Percentiles rank a stretch among this genome's conserved stretches.
Conservation (phyloP, 306 rosid species). For the Quercus rubra region DNA sequence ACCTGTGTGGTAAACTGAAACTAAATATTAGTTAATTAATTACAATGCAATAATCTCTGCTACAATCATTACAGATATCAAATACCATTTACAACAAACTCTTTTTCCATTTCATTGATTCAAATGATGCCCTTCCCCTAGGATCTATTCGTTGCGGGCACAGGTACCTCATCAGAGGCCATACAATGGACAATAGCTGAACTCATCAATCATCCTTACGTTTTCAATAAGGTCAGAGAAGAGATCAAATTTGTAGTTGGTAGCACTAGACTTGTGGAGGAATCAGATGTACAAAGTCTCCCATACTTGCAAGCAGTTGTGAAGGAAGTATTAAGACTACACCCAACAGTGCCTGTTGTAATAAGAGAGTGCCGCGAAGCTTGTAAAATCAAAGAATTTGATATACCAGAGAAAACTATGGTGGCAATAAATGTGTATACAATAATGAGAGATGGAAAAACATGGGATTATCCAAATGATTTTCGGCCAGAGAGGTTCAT, state of each 20-base stretch:
- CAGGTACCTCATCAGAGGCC: conserved; percentile 40
- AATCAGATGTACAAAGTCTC: conserved; percentile 32
- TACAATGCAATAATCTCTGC: too few relatives aligned
- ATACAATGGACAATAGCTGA: conserved; percentile 54
- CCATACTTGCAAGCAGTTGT: conserved; percentile 49
- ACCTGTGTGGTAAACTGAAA: too few relatives aligned
- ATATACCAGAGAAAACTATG: conserved; percentile 30
- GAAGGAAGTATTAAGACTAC: conserved; percentile 40
- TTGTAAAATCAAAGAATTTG: conserved; percentile 38
- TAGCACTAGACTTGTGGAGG: conserved; percentile 35
- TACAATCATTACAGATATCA: too few relatives aligned
- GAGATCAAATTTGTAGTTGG: conserved; percentile 34
- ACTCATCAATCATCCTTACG: conserved; percentile 45
- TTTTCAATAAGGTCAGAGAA: conserved; percentile 34
- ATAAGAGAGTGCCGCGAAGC: conserved; percentile 36
- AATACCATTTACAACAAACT: not conserved
- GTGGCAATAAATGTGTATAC: conserved; percentile 47
- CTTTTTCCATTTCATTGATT: too few relatives aligned
- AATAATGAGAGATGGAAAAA: conserved; percentile 45
- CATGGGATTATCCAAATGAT: conserved; percentile 41
- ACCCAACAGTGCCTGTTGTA: conserved; percentile 38
- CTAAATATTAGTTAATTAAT: too few relatives aligned
- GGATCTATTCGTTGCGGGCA: conserved; percentile 54
- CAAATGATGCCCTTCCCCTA: conserved; percentile 1
- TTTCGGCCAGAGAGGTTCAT: conserved; percentile 46